Conservation (phyloP, 2,329 filamentous ascomycete species). For the Colletotrichum musicola region DNA sequence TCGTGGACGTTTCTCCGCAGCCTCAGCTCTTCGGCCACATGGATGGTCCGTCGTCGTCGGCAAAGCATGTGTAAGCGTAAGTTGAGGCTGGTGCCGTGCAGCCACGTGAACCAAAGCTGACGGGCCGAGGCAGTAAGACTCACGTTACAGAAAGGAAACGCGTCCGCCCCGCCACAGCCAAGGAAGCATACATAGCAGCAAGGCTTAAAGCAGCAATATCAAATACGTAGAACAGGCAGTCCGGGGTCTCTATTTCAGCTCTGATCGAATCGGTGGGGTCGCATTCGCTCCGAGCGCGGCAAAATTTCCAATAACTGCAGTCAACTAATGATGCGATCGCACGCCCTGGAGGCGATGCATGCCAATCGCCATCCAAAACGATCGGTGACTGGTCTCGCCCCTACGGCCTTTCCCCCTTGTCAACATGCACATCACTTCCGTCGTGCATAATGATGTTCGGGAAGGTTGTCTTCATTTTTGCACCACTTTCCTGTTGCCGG, state of each 20-base stretch:
- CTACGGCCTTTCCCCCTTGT: neutral
- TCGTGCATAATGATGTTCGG: conserved; percentile 10
- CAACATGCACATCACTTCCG: neutral
- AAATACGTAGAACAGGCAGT: neutral
- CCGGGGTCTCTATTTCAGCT: neutral
- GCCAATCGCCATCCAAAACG: neutral
- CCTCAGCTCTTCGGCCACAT: neutral
- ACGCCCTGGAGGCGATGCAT: conserved; percentile 3
- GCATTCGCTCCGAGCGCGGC: too few relatives aligned
- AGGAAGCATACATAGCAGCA: conserved; percentile 5
- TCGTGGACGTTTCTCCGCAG: too few relatives aligned
- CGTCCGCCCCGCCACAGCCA: conserved; percentile 18
- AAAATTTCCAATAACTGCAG: conserved; percentile 6
- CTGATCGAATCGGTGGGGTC: neutral
- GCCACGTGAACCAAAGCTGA: conserved; percentile 17
- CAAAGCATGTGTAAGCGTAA: conserved; percentile 8
- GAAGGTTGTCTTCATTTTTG: conserved; percentile 13
- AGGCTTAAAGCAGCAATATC: neutral
- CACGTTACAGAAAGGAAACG: conserved; percentile 25
- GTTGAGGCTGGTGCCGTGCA: neutral
- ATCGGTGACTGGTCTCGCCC: neutral
- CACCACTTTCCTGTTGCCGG: neutral
- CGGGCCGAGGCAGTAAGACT: conserved; percentile 23
- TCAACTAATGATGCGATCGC: conserved; percentile 9
- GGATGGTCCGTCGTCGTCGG: neutral